These are phyloP conservation scores for Pilaira anomala DNA, from an alignment of 192 early-diverging fungal species.

Conservation along the genomic window DNA sequence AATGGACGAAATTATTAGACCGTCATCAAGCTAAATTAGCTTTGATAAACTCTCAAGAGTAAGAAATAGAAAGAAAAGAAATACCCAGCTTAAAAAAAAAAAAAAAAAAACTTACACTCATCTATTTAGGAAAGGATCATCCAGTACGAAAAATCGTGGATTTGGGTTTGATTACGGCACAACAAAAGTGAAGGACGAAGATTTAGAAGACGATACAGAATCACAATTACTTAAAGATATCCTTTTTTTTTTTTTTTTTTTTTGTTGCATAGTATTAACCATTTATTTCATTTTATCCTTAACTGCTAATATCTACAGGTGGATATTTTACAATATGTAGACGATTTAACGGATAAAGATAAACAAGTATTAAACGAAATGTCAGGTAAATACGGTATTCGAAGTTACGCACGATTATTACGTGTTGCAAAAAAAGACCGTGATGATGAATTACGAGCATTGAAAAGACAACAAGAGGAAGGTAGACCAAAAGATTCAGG, in stretches of 20 bases:
- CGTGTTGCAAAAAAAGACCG: conserved; percentile 40
- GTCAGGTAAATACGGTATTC: conserved; percentile 43
- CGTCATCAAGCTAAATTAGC: conserved; percentile 40
- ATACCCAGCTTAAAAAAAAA: no score
- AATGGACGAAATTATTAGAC: conserved; percentile 53
- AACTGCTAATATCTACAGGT: conserved; percentile 30
- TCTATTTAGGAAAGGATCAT: conserved; percentile 20
- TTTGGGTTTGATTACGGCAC: conserved; percentile 38
- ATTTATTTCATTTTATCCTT: conserved; percentile 27
- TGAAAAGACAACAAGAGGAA: conserved; percentile 30
- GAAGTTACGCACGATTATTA: conserved; percentile 38
- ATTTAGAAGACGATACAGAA: conserved; percentile 10
- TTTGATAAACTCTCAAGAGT: conserved; percentile 31
- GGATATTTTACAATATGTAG: conserved; percentile 39
- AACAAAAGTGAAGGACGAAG: neutral
- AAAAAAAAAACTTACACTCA: no score
- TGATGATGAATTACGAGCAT: conserved; percentile 30
- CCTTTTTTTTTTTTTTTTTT: conserved; percentile 25
- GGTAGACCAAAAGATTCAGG: neutral
- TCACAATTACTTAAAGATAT: conserved; percentile 39
- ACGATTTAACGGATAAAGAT: conserved; percentile 44
- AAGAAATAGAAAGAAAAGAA: neutral
- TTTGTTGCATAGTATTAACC: neutral
- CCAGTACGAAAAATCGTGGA: conserved; percentile 5
- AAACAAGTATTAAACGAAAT: conserved; percentile 41